phyloP scores from a whole-genome alignment of 2,329 filamentous ascomycete genomes.

The Colletotrichum horii region DNA sequence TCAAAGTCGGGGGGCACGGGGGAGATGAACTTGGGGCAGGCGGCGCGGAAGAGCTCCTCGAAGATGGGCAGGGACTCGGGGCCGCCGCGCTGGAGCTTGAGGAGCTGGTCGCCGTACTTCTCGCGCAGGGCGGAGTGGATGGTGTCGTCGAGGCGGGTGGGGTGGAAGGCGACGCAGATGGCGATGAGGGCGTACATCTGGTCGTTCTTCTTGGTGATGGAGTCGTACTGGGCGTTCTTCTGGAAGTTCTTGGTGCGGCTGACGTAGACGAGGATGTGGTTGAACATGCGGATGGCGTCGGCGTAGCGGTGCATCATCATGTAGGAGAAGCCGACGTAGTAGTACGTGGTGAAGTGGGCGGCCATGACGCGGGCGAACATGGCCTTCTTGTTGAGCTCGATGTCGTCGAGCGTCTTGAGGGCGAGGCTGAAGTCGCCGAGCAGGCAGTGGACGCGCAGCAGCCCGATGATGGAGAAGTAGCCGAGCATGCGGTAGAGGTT shows the following conservation, averaged over 20 bases:
- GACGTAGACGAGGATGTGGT: slow-evolving; percentile 98
- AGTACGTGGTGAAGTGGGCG: slow-evolving; percentile 99
- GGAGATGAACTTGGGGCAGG: slow-evolving; percentile 99
- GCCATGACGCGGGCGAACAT: slow-evolving; percentile 99
- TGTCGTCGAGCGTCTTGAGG: slow-evolving; percentile 98
- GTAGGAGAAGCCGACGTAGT: slow-evolving; percentile 99
- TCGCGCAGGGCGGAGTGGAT: slow-evolving; percentile 97
- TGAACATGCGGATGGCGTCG: slow-evolving; percentile 99
- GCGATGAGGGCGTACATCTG: slow-evolving; percentile 99
- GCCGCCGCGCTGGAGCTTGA: slow-evolving; percentile 93
- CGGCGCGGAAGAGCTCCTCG: slow-evolving; percentile 95
- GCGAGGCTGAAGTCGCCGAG: slow-evolving; percentile 97
- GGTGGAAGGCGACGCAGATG: slow-evolving; percentile 98
- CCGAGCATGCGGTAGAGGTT: slow-evolving; percentile 97
- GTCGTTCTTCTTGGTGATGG: slow-evolving; percentile 99
- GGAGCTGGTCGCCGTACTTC: slow-evolving; percentile 99
- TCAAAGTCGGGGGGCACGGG: slow-evolving; percentile 97
- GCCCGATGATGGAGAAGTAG: slow-evolving; percentile 98
- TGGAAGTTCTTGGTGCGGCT: slow-evolving; percentile 99
- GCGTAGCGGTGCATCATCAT: slow-evolving; percentile 99
- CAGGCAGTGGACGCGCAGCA: slow-evolving; percentile 94
- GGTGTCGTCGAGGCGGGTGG: slow-evolving; percentile 95
- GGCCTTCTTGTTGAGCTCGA: slow-evolving; percentile 99
- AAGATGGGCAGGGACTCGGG: slow-evolving; percentile 95
- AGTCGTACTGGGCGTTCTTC: slow-evolving; percentile 98